Evolutionary conservation across 2,329 filamentous ascomycete genomes (phyloP), one percentile per base, ranked within the genome.

Genomic region (Chaetomium strumarium): DNA sequence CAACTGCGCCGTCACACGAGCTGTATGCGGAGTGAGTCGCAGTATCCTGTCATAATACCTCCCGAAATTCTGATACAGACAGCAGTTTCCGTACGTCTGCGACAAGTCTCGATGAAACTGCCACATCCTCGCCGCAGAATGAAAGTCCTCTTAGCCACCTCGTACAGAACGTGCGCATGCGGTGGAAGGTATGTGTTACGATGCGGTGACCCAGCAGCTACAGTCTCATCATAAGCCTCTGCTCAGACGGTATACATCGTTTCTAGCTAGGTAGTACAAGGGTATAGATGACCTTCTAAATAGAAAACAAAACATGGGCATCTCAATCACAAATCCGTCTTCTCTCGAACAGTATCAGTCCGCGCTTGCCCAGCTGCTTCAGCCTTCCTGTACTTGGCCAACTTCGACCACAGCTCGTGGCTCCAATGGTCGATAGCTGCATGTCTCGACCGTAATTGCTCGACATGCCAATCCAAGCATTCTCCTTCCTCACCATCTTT

Each of bases 391-490:
- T 37, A 37, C 14, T 16, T 12, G 13, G 60, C 64, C 51, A 76
- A 59, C 49, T 67, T 67, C 40, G 66, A 59, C 52, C 65, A 59
- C 55, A 77, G 55, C 52, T 74, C 72, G 49, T 63, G 62, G 49
- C 75, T 77, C 77, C 77, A 80, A 47, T 76, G 69, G 2, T 59
- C 63, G 42, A 64, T 64, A 7, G 71, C 66, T 33, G 56, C 55
- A 49, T 72, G 68, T 46, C 63, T 60, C 63, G 67, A 67, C 57
- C 66, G 66, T 42, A 77, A 67, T 46, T 62, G 60, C 42, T 66
- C 68, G 5, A 80, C 68, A 52, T 79, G 73, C 62, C 77, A 77
- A 59, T 80, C 79, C 80, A 81, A 84, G 38, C 76, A 78, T 54
- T 80, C 77, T 33, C 44, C 51, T 10, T n/a, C 38, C n/a, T 39